phyloP scores from a whole-genome alignment of 176 grass and related monocot genomes.

The Rhynchospora pubera region DNA sequence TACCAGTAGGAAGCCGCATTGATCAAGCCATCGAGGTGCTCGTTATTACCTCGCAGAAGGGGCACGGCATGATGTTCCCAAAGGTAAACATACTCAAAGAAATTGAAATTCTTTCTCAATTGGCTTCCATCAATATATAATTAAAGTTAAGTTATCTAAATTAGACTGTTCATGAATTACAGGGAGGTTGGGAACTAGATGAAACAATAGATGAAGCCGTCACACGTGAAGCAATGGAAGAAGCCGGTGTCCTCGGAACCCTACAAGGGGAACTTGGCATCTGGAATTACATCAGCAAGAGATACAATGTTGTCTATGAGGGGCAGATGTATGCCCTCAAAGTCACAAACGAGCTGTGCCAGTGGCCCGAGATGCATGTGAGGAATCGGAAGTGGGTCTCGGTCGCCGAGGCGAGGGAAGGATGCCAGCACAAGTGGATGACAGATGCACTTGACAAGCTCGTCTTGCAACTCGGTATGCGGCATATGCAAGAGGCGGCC shows the following conservation, averaged over 20 bases:
- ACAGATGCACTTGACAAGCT: conserved; percentile 61
- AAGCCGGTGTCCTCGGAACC: conserved; percentile 69
- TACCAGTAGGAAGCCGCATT: background rate
- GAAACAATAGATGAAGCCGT: conserved; percentile 75
- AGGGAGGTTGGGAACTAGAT: conserved; percentile 85
- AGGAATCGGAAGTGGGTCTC: conserved; percentile 76
- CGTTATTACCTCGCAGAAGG: conserved; percentile 84
- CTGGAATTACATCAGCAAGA: conserved; percentile 82
- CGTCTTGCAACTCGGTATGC: conserved; percentile 27
- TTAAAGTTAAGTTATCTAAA: background rate
- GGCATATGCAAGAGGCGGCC: conserved; percentile 8
- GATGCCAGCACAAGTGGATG: conserved; percentile 86
- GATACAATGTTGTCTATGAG: conserved; percentile 57
- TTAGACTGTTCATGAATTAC: background rate
- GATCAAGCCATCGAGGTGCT: conserved; percentile 61
- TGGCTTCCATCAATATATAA: background rate
- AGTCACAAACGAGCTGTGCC: conserved; percentile 53
- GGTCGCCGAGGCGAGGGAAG: conserved; percentile 57
- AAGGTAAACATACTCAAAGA: conserved; percentile 25
- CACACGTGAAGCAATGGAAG: conserved; percentile 74
- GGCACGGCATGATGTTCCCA: conserved; percentile 92
- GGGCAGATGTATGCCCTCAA: conserved; percentile 75
- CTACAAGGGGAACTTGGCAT: conserved; percentile 39
- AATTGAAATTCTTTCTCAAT: background rate
- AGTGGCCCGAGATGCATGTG: conserved; percentile 83